phyloP scores from a whole-genome alignment of 2,329 filamentous ascomycete genomes.

The Penicillium psychrosexuale region DNA sequence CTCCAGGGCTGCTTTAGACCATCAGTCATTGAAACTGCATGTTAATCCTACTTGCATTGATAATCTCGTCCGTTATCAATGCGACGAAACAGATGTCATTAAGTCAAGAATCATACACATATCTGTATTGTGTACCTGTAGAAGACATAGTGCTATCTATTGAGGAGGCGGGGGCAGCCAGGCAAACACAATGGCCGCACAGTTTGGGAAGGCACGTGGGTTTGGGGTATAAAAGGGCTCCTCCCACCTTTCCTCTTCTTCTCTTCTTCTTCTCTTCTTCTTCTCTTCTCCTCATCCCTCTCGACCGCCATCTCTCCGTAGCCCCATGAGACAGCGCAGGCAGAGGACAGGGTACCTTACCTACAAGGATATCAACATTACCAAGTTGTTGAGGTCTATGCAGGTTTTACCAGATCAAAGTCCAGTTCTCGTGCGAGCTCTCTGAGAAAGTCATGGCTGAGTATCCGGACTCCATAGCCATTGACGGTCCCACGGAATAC shows the following conservation, averaged over 20 bases:
- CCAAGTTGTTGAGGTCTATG: not conserved
- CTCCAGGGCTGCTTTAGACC: not conserved
- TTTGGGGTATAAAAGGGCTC: not conserved
- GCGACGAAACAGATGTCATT: too few relatives aligned
- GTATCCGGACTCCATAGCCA: too few relatives aligned
- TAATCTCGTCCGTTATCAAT: too few relatives aligned
- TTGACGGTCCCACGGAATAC: not conserved
- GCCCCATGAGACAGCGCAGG: too few relatives aligned
- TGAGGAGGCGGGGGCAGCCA: too few relatives aligned
- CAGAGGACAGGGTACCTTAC: not conserved
- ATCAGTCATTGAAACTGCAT: not conserved
- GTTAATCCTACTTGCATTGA: too few relatives aligned
- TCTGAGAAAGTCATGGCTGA: not conserved
- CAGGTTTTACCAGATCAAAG: not conserved
- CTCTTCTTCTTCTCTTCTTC: not conserved
- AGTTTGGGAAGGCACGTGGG: too few relatives aligned
- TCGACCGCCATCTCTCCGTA: not conserved
- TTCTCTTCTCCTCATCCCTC: not conserved
- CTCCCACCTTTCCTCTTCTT: not conserved
- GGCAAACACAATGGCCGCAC: too few relatives aligned
- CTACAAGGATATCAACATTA: not conserved
- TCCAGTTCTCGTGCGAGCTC: not conserved
- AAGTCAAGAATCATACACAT: too few relatives aligned
- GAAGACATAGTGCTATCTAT: too few relatives aligned
- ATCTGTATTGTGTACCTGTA: too few relatives aligned